Base-by-base conservation (phyloP, 345 rosid genomes). In the Mercurialis annua region DNA sequence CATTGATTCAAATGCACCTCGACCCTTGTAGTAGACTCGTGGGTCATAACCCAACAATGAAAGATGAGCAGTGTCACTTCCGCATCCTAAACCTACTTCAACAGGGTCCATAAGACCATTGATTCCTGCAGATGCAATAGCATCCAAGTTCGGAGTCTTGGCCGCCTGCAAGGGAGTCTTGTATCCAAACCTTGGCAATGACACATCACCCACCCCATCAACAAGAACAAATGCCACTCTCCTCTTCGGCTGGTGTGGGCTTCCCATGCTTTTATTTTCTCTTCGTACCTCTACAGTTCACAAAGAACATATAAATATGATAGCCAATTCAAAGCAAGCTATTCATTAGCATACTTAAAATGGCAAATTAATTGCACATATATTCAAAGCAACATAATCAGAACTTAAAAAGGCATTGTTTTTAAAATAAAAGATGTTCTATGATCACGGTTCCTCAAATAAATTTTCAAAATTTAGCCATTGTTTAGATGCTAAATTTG, bases 81-180 rank as follows among this genome's bases (percentile, higher is more conserved):
- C 99, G 56, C 99, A 94, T 38, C 87, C 97, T 69, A 94, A 84
- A n/a, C 99, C 97, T 40, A 91, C 97, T 85, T 94, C 99, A 26
- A 94, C 99, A n/a, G 99, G 99, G 69, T 94, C 99, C 99, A 94
- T 94, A 34, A 91, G 84, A 69, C 97, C 99, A 71, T 87, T 94
- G 63, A 89, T 81, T 51, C 99, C 97, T 1, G 97, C 90, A 4
- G 96, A 86, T 48, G 97, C 92, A 60, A 94, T 83, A 26, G 96
- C 92, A 72, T 91, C 97, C 68, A 94, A 68, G 70, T 85, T 85
- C 4, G 96, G 90, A 71, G 86, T 62, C 49, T 81, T 78, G 21
- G 97, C 96, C 64, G 84, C 90, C 76, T 91, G 83, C 71, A 94
- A 70, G 61, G 97, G 97, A 76, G 96, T 94, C 75, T 75, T 91